Evolutionary conservation across 768 basidiomycete genomes (phyloP).

Genomic region (Suillus brevipes): DNA sequence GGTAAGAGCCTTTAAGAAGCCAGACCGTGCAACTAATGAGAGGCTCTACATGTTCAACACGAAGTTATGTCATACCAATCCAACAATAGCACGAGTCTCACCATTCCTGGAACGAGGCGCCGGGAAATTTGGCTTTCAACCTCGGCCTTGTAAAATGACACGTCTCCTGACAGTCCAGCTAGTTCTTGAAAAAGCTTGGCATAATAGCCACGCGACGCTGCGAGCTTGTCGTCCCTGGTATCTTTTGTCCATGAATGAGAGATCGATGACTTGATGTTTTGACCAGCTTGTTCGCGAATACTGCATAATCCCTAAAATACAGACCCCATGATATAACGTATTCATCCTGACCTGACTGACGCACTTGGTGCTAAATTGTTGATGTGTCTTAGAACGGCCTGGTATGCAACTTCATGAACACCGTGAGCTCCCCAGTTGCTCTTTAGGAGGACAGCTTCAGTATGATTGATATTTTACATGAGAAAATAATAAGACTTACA

Average conservation of each 20-base stretch:
- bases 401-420: slow-evolving; percentile 81
- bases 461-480: slow-evolving; percentile 7
- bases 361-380: slow-evolving; percentile 70
- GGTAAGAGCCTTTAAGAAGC: slow-evolving; percentile 66
- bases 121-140: slow-evolving; percentile 65
- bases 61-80: not conserved
- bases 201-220: slow-evolving; percentile 62
- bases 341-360: slow-evolving; percentile 65
- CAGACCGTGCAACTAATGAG: slow-evolving; percentile 72
- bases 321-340: not conserved
- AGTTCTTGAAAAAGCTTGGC: slow-evolving; percentile 65
- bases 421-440: slow-evolving; percentile 45
- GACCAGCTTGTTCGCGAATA: slow-evolving; percentile 82
- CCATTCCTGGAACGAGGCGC: slow-evolving; percentile 55
- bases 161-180: slow-evolving; percentile 83
- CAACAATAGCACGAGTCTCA: slow-evolving; percentile 37
- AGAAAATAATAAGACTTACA: slow-evolving; percentile 64
- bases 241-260: slow-evolving; percentile 77
- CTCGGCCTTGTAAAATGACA: slow-evolving; percentile 72
- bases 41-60: slow-evolving; percentile 50
- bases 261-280: slow-evolving; percentile 78
- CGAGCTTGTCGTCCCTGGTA: slow-evolving; percentile 69
- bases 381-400: slow-evolving; percentile 77
- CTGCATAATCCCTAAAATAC: not conserved
- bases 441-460: slow-evolving; percentile 1